These are phyloP conservation scores for Xanthoconium stramineum DNA, from an alignment of 768 basidiomycete species.

Conservation along the genomic window DNA sequence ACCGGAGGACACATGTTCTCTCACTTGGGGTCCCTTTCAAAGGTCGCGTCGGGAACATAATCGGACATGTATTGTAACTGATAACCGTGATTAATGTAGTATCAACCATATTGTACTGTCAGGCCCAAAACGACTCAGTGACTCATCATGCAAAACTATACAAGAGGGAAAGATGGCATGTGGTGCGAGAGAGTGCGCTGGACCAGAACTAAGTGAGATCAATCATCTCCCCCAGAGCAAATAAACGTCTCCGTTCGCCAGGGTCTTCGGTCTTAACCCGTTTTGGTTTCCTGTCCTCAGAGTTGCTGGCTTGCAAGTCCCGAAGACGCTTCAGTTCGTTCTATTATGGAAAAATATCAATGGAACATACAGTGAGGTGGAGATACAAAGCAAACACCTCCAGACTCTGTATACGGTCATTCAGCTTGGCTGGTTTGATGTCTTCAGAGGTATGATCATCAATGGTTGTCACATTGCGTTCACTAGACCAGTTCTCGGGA, in stretches of 20 bases:
- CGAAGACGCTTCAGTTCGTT: conserved; percentile 17
- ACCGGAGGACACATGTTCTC: no score
- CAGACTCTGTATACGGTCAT: conserved; percentile 1
- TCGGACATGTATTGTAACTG: no score
- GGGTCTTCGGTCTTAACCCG: conserved; percentile 12
- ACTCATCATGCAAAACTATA: neutral
- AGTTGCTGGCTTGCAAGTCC: neutral
- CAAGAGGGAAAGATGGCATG: neutral
- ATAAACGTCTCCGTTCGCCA: neutral
- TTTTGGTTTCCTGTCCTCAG: conserved; percentile 12
- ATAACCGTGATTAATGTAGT: neutral
- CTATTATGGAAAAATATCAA: neutral
- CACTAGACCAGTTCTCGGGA: neutral
- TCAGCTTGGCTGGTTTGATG: neutral
- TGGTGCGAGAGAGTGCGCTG: no score
- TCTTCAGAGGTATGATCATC: neutral
- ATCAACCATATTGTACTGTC: neutral
- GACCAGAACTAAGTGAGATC: conserved; percentile 15
- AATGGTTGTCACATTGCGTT: neutral
- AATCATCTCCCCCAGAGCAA: conserved; percentile 10
- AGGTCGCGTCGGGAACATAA: no score
- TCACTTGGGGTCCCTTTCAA: no score
- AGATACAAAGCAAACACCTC: neutral
- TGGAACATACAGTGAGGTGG: neutral
- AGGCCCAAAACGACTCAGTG: neutral